phyloP scores from a whole-genome alignment of 371 early-diverging fungal species.

The Actinomortierella ambigua region DNA sequence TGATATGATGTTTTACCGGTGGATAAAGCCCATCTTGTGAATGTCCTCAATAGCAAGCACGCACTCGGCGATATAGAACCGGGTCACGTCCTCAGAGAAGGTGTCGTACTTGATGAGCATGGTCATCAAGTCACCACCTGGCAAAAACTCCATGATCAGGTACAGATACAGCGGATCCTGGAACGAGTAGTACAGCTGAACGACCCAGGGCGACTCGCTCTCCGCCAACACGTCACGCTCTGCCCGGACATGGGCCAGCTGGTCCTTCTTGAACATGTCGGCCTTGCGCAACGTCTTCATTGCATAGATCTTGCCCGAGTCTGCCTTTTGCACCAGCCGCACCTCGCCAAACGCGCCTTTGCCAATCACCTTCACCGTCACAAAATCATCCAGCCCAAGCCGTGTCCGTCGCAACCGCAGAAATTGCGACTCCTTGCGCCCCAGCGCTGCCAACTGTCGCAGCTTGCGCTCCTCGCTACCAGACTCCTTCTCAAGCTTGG shows the following conservation, averaged over 20 bases:
- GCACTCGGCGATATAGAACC: conserved; percentile 98
- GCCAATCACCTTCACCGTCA: conserved; percentile 98
- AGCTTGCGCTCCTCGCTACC: conserved; percentile 89
- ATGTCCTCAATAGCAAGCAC: conserved; percentile 94
- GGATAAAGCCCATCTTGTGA: conserved; percentile 96
- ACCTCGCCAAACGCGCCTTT: conserved; percentile 99
- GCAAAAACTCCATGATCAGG: conserved; percentile 98
- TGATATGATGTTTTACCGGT: conserved; percentile 69
- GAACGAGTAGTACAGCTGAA: conserved; percentile 95
- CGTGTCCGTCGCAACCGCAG: conserved; percentile 90
- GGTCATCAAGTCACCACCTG: conserved; percentile 98
- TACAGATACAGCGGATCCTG: conserved; percentile 95
- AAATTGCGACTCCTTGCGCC: conserved; percentile 92
- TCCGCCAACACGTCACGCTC: conserved; percentile 98
- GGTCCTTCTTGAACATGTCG: conserved; percentile 98
- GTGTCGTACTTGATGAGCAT: conserved; percentile 96
- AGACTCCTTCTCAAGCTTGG: conserved; percentile 69
- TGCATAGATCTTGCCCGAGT: conserved; percentile 97
- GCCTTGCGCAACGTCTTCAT: conserved; percentile 96
- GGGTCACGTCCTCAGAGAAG: conserved; percentile 96
- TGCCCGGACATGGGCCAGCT: conserved; percentile 96
- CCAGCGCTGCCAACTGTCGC: conserved; percentile 79
- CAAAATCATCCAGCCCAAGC: conserved; percentile 93
- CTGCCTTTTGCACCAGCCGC: conserved; percentile 92
- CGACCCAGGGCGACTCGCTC: conserved; percentile 97